Conservation (phyloP, 2,329 filamentous ascomycete genomes). For the Leptographium galeiforme region DNA sequence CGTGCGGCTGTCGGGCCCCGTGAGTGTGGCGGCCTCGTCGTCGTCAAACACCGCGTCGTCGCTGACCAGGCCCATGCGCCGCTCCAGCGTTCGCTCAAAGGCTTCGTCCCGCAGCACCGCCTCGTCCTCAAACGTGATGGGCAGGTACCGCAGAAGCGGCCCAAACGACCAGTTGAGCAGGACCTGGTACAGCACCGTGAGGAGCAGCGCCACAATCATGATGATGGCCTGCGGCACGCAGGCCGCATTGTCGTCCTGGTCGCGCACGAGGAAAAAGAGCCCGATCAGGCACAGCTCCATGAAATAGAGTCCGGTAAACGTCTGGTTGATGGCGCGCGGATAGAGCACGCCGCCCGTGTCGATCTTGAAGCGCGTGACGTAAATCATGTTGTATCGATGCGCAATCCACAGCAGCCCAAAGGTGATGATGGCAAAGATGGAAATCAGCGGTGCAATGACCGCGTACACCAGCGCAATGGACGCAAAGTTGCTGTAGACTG, state of each 20-base stretch:
- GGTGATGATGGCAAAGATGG: slow-evolving; percentile 85
- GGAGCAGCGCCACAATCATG: slow-evolving; percentile 63
- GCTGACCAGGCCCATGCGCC: slow-evolving; percentile 48
- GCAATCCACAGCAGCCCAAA: slow-evolving; percentile 88
- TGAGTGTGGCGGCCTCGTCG: slow-evolving; percentile 20
- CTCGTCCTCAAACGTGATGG: slow-evolving; percentile 91
- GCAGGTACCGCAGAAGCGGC: slow-evolving; percentile 76
- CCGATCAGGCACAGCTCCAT: slow-evolving; percentile 88
- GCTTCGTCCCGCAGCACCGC: slow-evolving; percentile 82
- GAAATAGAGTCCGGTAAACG: slow-evolving; percentile 87
- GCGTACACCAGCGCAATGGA: slow-evolving; percentile 85
- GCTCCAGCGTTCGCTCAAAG: slow-evolving; percentile 67
- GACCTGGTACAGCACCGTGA: slow-evolving; percentile 68
- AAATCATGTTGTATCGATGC: slow-evolving; percentile 92
- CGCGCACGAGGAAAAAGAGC: slow-evolving; percentile 66
- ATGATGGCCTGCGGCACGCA: slow-evolving; percentile 67
- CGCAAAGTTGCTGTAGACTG: slow-evolving; percentile 91
- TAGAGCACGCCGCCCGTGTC: slow-evolving; percentile 92
- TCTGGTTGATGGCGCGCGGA: slow-evolving; percentile 84
- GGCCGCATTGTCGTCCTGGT: slow-evolving; percentile 36
- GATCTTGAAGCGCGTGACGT: slow-evolving; percentile 76
- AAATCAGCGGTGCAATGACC: slow-evolving; percentile 77
- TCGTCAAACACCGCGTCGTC: slow-evolving; percentile 27
- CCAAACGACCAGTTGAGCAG: slow-evolving; percentile 72
- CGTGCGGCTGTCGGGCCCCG: slow-evolving; percentile 3